Evolutionary conservation across 2,329 filamentous ascomycete species (phyloP).

Genomic region (Penicillium sp.): DNA sequence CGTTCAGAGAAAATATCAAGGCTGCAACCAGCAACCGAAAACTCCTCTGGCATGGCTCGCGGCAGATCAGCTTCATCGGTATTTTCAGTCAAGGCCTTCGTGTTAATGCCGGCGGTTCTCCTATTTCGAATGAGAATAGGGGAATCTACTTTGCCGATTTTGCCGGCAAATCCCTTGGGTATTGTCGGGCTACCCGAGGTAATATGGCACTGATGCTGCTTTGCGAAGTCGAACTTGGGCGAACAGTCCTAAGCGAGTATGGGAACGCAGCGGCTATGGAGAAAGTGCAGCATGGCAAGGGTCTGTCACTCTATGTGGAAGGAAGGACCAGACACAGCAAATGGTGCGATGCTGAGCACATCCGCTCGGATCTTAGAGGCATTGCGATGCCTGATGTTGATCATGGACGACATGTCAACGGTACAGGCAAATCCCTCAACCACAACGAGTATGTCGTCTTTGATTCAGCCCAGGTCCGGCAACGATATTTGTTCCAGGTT

Average conservation of each 20-base stretch:
- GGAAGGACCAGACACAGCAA: neutral
- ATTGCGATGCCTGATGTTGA: constrained; percentile 9
- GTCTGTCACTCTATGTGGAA: neutral
- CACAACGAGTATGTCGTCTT: constrained; percentile 44
- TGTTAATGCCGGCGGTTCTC: neutral
- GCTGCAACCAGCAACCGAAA: constrained; percentile 3
- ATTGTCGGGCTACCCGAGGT: neutral
- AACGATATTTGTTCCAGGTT: constrained; percentile 39
- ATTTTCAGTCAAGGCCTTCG: constrained; percentile 18
- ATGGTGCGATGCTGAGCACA: constrained; percentile 11
- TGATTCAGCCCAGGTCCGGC: constrained; percentile 40
- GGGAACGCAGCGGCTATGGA: neutral
- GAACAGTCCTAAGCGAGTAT: neutral
- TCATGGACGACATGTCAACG: neutral
- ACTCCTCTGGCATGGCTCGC: constrained; percentile 20
- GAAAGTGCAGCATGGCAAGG: neutral
- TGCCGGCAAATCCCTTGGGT: constrained; percentile 11
- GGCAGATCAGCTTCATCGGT: constrained; percentile 8
- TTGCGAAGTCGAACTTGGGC: constrained; percentile 19
- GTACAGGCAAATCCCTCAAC: accelerated
- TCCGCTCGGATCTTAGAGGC: constrained; percentile 12
- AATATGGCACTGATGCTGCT: constrained; percentile 10
- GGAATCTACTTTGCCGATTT: constrained; percentile 18
- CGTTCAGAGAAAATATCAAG: constrained; percentile 4
- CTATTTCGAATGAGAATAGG: neutral